phyloP scores from a whole-genome alignment of 1,284 basidiomycete species.

The Sporisorium exsertum region DNA sequence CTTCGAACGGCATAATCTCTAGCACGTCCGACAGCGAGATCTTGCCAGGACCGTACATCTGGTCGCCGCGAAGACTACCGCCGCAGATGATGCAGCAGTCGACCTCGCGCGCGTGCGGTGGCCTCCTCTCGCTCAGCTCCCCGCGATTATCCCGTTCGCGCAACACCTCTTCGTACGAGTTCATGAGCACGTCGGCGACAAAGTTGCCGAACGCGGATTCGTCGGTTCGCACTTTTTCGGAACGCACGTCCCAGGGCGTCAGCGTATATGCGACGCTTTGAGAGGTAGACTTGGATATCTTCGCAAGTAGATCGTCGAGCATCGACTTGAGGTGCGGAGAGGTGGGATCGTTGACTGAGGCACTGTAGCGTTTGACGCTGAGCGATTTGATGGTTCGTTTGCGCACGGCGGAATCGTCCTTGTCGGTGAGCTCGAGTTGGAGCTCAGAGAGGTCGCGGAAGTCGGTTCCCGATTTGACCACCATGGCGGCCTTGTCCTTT shows the following conservation, averaged over 20 bases:
- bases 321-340: constrained; percentile 76
- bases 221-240: constrained; percentile 78
- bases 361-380: constrained; percentile 77
- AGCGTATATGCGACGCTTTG: constrained; percentile 77
- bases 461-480: constrained; percentile 89
- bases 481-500: constrained; percentile 73
- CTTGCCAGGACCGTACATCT: constrained; percentile 79
- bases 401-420: constrained; percentile 76
- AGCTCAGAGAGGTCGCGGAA: constrained; percentile 87
- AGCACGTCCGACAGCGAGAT: constrained; percentile 85
- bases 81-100: constrained; percentile 60
- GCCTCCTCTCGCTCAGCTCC: constrained; percentile 31
- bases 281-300: constrained; percentile 78
- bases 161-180: constrained; percentile 85
- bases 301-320: constrained; percentile 77
- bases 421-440: constrained; percentile 75
- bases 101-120: constrained; percentile 39
- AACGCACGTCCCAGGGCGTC: constrained; percentile 80
- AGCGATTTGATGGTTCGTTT: constrained; percentile 77
- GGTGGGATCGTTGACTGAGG: constrained; percentile 76
- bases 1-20: constrained; percentile 90
- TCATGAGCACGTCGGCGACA: constrained; percentile 86
- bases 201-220: constrained; percentile 87
- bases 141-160: constrained; percentile 73
- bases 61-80: constrained; percentile 87